phyloP scores from a whole-genome alignment of 2,329 filamentous ascomycete genomes.

The Samsoniella hepiali region DNA sequence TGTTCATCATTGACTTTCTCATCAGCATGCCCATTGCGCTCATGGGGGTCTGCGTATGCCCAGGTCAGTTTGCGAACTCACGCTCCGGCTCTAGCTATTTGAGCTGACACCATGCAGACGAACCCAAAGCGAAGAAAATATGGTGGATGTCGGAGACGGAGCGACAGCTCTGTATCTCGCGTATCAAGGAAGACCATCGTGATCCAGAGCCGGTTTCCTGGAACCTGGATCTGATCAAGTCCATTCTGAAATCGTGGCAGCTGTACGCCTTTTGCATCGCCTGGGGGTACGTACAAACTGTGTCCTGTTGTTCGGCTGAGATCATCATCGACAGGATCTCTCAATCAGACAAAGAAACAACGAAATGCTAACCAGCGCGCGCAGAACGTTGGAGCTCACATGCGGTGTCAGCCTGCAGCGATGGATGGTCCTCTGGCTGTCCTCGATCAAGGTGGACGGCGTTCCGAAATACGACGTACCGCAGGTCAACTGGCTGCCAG shows the following conservation, averaged over 20 bases:
- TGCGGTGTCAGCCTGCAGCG: constrained; percentile 11
- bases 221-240: background rate
- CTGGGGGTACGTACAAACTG: background rate
- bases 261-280: background rate
- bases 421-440: constrained; percentile 18
- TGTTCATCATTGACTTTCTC: constrained; percentile 38
- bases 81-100: no score
- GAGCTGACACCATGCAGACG: background rate
- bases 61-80: background rate
- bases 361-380: background rate
- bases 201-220: constrained; percentile 2
- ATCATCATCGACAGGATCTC: no score
- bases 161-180: constrained; percentile 3
- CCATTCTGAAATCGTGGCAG: background rate
- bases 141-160: constrained; percentile 20
- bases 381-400: constrained; percentile 4
- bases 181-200: constrained; percentile 10
- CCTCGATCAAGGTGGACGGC: background rate
- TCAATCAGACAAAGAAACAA: no score
- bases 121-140: constrained; percentile 9
- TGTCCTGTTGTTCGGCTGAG: no score
- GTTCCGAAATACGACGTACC: background rate
- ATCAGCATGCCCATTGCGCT: constrained; percentile 35
- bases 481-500: background rate
- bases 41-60: constrained; percentile 10